Evolutionary conservation across 768 basidiomycete genomes (phyloP).

Genomic region (Chalciporus piperatus): DNA sequence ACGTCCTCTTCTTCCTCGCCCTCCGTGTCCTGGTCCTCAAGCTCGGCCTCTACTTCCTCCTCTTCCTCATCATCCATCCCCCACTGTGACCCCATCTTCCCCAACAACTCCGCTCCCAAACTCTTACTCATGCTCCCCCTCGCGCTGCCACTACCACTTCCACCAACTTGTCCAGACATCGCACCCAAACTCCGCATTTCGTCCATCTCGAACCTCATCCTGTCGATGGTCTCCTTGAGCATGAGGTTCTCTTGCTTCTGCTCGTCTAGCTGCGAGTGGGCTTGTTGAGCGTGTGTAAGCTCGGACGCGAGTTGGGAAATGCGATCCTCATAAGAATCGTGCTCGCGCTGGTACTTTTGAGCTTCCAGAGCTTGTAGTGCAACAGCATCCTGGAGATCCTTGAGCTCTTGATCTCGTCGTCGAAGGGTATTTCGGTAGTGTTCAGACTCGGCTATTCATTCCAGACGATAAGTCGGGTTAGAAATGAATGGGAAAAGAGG

Average conservation of each 20-base stretch:
- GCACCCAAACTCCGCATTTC: slow-evolving; percentile 64
- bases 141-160: slow-evolving; percentile 47
- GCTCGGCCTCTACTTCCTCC: slow-evolving; percentile 35
- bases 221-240: slow-evolving; percentile 94
- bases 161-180: slow-evolving; percentile 32
- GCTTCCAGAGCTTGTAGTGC: slow-evolving; percentile 64
- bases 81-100: slow-evolving; percentile 53
- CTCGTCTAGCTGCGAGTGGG: slow-evolving; percentile 74
- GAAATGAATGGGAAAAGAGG: background rate
- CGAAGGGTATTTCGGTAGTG: slow-evolving; percentile 73
- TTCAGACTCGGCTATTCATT: slow-evolving; percentile 64
- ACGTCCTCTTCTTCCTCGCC: slow-evolving; percentile 58
- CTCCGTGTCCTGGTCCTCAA: slow-evolving; percentile 54
- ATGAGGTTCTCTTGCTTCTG: slow-evolving; percentile 94
- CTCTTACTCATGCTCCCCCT: slow-evolving; percentile 66
- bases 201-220: slow-evolving; percentile 92
- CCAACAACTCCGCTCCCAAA: slow-evolving; percentile 68
- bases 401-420: slow-evolving; percentile 70
- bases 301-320: slow-evolving; percentile 71
- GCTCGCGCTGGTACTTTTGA: slow-evolving; percentile 64
- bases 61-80: slow-evolving; percentile 42
- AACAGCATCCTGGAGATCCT: slow-evolving; percentile 57
- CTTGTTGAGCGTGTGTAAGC: slow-evolving; percentile 63
- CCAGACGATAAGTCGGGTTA: background rate
- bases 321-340: slow-evolving; percentile 68